Conservation (phyloP, 1,284 basidiomycete species). For the Sphaerobolus stellatus region DNA sequence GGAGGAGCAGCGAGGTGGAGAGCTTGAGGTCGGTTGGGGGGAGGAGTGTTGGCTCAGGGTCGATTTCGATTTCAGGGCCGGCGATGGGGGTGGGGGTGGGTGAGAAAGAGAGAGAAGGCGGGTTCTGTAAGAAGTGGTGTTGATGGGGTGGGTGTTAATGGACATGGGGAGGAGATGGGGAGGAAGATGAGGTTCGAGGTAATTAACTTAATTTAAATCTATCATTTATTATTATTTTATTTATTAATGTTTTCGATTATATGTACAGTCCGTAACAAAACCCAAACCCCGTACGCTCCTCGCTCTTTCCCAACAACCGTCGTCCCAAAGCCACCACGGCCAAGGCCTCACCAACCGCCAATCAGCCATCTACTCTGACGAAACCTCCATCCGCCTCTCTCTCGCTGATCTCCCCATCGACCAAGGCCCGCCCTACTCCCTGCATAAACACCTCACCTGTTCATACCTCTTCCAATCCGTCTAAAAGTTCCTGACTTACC, state of each 20-base stretch:
- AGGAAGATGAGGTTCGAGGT: not conserved
- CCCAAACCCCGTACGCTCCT: not conserved
- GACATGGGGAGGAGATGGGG: not conserved
- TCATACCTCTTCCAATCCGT: slow-evolving; percentile 49
- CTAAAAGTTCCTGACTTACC: slow-evolving; percentile 59
- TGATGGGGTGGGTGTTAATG: not conserved
- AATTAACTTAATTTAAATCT: not conserved
- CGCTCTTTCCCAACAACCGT: no score
- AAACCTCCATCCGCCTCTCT: no score
- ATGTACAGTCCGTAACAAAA: not conserved
- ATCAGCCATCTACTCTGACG: not conserved
- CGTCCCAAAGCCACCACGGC: no score
- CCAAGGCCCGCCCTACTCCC: slow-evolving; percentile 36
- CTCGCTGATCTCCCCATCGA: no score
- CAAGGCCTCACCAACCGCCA: no score
- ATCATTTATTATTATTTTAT: no score
- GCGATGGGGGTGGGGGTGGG: not conserved
- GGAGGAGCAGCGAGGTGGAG: no score
- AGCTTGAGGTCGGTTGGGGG: no score
- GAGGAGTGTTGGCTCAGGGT: not conserved
- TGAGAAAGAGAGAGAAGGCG: not conserved
- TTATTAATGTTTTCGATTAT: no score
- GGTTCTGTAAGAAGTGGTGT: not conserved
- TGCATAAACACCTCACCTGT: slow-evolving; percentile 51
- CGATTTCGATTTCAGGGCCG: not conserved